Base-by-base conservation (phyloP, 1,139 yeast species). In the Kluyveromyces marxianus region DNA sequence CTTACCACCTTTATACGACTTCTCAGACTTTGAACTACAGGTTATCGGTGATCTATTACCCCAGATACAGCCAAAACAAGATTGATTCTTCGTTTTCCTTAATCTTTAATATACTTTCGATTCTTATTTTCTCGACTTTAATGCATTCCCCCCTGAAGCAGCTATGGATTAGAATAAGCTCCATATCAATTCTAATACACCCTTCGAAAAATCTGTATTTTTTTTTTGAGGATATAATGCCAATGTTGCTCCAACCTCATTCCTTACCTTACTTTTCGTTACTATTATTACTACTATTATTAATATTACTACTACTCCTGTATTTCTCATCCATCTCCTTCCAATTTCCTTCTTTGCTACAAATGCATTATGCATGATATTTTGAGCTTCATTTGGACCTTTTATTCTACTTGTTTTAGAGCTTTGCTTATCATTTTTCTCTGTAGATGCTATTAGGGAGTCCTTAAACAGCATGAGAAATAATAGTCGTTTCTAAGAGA, bases 21-120 rank as follows among this genome's bases (percentile, higher is more conserved):
- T 70, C 43, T 66, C 68, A 46, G 66, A 63, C 37, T 69, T 69
- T 52, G 75, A 70, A 50, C 50, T 65, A 35, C 69, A 68, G 52
- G 62, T 69, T 5, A 54, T 70, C 39, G 72, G 71, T 25, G 69
- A 67, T 14, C 53, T 65, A 35, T 54, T 54, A 35, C 58, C 60
- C 35, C 50, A 50, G 47, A 56, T 67, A 46, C 53, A 46, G 49
- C 64, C 63, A 31, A 43, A 44, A 26, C 46, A 48, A 21, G 50
- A 50, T 32, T 41, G 27, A 45, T 32, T 32, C 28, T 36, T 36
- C 26, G 5, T 10, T 32, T 29, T 29, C 10, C 14, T 32, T 32
- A 37, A 25, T 6, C 7, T 35, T 2, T 25, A 5, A 10, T 10
- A 5, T 21, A 10, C 25, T 14, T 26, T 25, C 26, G 25, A n/a